Base-by-base conservation (phyloP, 768 basidiomycete genomes). In the Porphyrellus cyaneotinctus region DNA sequence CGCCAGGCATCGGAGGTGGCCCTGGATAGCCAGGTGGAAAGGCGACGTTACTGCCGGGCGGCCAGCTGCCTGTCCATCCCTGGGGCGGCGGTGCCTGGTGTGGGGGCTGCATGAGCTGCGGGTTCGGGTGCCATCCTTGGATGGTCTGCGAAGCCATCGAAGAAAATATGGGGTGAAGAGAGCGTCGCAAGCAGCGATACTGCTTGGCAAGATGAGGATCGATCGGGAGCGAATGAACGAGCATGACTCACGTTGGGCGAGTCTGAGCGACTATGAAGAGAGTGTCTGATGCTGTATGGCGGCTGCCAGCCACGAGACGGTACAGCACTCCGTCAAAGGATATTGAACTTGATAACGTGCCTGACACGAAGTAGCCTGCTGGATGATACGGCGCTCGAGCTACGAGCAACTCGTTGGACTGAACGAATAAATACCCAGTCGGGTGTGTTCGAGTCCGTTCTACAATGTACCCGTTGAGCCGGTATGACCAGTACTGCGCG, bases 1-100 rank as follows among this genome's bases (percentile, higher is more conserved):
- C 78, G 6, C 74, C 56, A 6, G 84, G 83, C 15, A 76, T 71
- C 15, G 84, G 84, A n/a, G 85, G 82, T 9, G 80, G 77, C 5
- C 70, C 71, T 33, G 73, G 71, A 50, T 68, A 74, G 26, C 64
- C 65, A 14, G 69, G 64, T 14, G 73, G 74, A 36, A 72, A 63
- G 11, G 57, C 38, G 7, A 63, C 59, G 14, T 64, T 61, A 15
- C 49, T 46, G 3, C 64, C 53, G 6, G 74, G 70, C 1, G 73
- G 72, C 74, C 74, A 74, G 26, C 60, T 58, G 18, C 70, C 72
- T 7, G 62, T 49, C 73, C 74, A 75, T n/a, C 71, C 71, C 17
- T 63, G 63, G 1, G 68, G 64, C 1, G 62, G 63, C 0, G 48
- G 57, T 2, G 46, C 58, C 13, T 60, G 69, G 6, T 49, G 50